Evolutionary conservation across 345 rosid genomes (phyloP), one percentile per base, ranked within the genome.

Genomic region (Lepidium aucheri): DNA sequence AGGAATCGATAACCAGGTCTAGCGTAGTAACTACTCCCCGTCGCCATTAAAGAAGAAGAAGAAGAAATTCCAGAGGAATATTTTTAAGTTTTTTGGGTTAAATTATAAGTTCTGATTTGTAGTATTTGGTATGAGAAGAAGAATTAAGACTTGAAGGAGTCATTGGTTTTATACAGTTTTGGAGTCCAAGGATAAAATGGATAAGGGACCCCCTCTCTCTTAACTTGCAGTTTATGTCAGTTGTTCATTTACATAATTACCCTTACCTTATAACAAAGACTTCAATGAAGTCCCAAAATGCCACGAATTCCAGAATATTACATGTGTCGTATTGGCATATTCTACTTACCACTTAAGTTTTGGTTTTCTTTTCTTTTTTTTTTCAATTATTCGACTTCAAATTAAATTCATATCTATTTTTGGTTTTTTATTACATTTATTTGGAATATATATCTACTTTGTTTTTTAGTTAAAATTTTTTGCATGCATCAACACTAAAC

Each of bases 1-100:
- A 94, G 80, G 70, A 81, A 94, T 4, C 93, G 88, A 81, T 82
- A 80, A 80, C 68, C 80, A 6, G 81, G 83, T 17, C 91, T 55
- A 0, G 85, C 73, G 54, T 85, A 80, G 86, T 83, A 84, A 76
- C 85, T 80, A 63, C 79, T 88, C 32, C 95, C 69, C 5, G 89
- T 74, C 26, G 98, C 97, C 98, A 93, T 93, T 38, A 38, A 24
- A 15, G 45, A 63, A 54, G 76, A 45, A 9, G 42, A 36, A 41
- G 35, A 53, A 32, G 15, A 28, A 32, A 3, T 7, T 45, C 6
- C 44, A 13, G 3, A 20, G 9, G 26, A 41, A 28, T 28, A 28
- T 28, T 35, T 33, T 9, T 0, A 6, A 14, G 35, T 14, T 16
- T 18, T 14, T 8, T 3, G 0, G 8, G n/a, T 22, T 13, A 8